Base-by-base conservation (phyloP, 768 basidiomycete species). In the Favolaschia claudopus region DNA sequence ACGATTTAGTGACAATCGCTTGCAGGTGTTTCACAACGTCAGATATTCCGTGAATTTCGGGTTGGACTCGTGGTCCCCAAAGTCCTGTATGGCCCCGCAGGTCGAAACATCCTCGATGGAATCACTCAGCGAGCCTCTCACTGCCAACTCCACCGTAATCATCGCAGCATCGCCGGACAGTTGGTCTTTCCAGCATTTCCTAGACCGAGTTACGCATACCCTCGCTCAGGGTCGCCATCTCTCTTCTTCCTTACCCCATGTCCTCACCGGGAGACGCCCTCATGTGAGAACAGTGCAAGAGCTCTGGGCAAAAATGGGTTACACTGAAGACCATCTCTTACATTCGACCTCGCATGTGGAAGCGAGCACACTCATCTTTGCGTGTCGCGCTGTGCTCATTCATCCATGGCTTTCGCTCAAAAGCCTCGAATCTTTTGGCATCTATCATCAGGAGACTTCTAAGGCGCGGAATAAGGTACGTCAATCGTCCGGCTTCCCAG, bases 331-430 rank as follows among this genome's bases (percentile, higher is more conserved):
- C 14, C 62, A 44, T 20, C 37, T 64, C 6, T 15, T 64, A 3
- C 33, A 64, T 32, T 1, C 7, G 3, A 20, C 32, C 13, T 6
- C 28, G 5, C 24, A 28, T 2, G 38, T 60, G 7, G 57, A 36
- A 20, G 62, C 57, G 0, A 33, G 33, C 9, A 45, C 22, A 1
- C 32, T 60, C n/a, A 25, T 64, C 9, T 64, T 59, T 13, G 51
- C 58, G 12, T 64, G 62, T 28, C 62, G 62, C 2, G 54, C 58
- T 2, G 37, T 59, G 10, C 29, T 64, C 19, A 42, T 60, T 9
- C 58, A 64, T 43, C 62, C 62, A 7, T 64, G 62, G 62, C 28
- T 56, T 14, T 64, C 62, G 5, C 48, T 60, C 10, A 59, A 56
- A 38, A 43, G 38, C 17, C 38, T 64, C 6, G 58, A 64, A 17